phyloP scores from a whole-genome alignment of 371 early-diverging fungal genomes.

The Rhizopus sp. region DNA sequence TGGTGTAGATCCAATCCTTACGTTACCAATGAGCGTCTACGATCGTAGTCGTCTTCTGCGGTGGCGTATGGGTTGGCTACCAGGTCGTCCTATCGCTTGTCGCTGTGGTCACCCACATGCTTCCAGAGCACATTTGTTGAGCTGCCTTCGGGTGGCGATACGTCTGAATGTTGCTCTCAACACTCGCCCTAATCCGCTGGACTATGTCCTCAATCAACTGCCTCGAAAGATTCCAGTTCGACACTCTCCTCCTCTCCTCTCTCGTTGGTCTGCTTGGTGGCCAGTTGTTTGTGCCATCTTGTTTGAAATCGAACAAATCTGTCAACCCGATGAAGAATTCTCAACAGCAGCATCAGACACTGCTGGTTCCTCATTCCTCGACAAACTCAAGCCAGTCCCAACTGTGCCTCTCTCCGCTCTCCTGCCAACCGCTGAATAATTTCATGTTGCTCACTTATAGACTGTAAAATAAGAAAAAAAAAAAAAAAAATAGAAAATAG shows the following conservation, averaged over 20 bases:
- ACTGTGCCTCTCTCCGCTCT: no score
- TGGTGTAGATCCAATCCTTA: constrained; percentile 2
- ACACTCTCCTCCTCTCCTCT: background rate
- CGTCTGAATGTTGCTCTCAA: background rate
- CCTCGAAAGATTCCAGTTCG: background rate
- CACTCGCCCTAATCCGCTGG: background rate
- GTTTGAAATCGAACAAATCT: constrained; percentile 8
- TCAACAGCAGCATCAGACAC: background rate
- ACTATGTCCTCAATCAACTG: background rate
- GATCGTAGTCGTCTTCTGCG: constrained; percentile 13
- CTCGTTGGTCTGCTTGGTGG: constrained; percentile 4
- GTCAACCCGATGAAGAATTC: constrained; percentile 1
- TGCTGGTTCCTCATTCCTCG: background rate
- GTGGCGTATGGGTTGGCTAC: constrained; percentile 22
- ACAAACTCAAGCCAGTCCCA: background rate
- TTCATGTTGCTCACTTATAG: no score
- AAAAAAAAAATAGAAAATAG: no score
- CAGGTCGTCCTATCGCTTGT: constrained; percentile 5
- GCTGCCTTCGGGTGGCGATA: background rate
- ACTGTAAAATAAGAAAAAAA: no score
- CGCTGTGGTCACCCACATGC: constrained; percentile 9
- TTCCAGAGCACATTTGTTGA: background rate
- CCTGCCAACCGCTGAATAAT: no score
- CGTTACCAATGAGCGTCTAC: background rate
- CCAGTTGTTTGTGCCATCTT: background rate